These are phyloP conservation scores for Aphanomyces invadans DNA, from an alignment of 352 stramenopile species.

Conservation along the genomic window DNA sequence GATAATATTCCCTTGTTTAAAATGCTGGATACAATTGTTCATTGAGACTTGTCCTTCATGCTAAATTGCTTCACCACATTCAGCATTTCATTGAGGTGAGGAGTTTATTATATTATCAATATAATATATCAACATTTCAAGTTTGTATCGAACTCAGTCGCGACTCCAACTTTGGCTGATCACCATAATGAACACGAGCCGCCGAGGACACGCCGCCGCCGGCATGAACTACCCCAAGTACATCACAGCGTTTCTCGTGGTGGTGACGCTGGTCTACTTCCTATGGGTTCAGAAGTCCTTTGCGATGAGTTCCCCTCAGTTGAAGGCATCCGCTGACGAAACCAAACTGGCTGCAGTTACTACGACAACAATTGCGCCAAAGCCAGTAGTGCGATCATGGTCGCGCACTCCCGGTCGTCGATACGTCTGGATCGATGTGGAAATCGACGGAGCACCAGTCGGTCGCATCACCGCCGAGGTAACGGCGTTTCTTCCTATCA, in stretches of 20 bases:
- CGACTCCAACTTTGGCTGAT: too few species aligned
- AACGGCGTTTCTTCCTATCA: too few species aligned
- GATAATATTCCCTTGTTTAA: too few species aligned
- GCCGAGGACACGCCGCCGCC: neutral
- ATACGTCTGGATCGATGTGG: conserved; percentile 82
- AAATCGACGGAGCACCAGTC: conserved; percentile 62
- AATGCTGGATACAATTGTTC: too few species aligned
- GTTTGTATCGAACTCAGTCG: too few species aligned
- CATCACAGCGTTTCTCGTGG: conserved; percentile 3
- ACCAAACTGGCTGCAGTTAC: neutral
- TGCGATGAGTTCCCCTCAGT: neutral
- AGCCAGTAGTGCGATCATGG: conserved; percentile 27
- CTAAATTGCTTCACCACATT: too few species aligned
- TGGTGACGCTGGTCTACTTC: conserved; percentile 22
- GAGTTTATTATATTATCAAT: too few species aligned
- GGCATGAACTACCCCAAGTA: conserved; percentile 13
- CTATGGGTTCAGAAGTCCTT: conserved; percentile 16
- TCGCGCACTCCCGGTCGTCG: conserved; percentile 53
- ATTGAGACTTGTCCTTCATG: too few species aligned
- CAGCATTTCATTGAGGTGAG: too few species aligned
- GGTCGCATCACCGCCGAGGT: conserved; percentile 71
- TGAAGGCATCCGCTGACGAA: neutral
- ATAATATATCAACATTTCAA: too few species aligned
- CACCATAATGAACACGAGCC: conserved; percentile 15
- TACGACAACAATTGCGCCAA: neutral